Percentiles rank a stretch among this genome's conserved stretches.
These are phyloP conservation scores for Stemphylium vesicarium DNA, from an alignment of 2,329 filamentous ascomycete species.

Conservation along the genomic window DNA sequence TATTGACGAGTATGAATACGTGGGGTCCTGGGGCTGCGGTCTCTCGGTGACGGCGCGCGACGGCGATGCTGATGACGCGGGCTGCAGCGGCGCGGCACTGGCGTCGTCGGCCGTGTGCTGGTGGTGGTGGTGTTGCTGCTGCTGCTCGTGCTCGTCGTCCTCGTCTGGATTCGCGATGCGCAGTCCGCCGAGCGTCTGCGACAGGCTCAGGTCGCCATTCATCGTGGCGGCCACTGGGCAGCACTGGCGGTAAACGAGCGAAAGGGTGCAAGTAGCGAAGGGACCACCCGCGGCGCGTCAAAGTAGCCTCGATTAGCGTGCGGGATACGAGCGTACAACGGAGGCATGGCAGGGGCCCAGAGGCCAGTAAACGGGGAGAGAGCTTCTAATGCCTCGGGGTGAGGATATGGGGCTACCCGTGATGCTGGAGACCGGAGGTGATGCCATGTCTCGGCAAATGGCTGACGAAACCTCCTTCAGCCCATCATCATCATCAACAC, in stretches of 20 bases:
- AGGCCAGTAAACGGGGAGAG: conserved; percentile 31
- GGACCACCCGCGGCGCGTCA: conserved; percentile 28
- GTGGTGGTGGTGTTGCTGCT: not conserved
- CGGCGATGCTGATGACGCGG: conserved; percentile 34
- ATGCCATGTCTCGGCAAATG: conserved; percentile 28
- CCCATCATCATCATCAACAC: not conserved
- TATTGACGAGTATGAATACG: conserved; percentile 6
- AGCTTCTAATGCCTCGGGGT: conserved; percentile 22
- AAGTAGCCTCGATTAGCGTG: conserved; percentile 23
- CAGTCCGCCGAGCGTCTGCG: conserved; percentile 88
- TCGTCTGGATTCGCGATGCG: conserved; percentile 97
- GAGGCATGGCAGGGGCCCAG: conserved; percentile 41
- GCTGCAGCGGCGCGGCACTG: conserved; percentile 11
- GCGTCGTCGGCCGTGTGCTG: conserved; percentile 32
- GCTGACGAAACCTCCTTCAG: conserved; percentile 6
- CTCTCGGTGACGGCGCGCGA: conserved; percentile 48
- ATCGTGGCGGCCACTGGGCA: conserved; percentile 59
- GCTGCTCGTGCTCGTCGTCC: conserved; percentile 50
- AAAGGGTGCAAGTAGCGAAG: conserved; percentile 26
- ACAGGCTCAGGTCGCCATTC: conserved; percentile 92
- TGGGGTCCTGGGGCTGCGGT: conserved; percentile 35
- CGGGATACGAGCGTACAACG: conserved; percentile 17
- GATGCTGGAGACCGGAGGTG: conserved; percentile 19
- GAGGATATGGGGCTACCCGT: conserved; percentile 26
- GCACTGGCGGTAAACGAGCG: conserved; percentile 30